A percentile compares a stretch with the other conserved stretches of the same genome.
phyloP scores from a whole-genome alignment of 495 filamentous ascomycete species.

The Daldinia concentrica region DNA sequence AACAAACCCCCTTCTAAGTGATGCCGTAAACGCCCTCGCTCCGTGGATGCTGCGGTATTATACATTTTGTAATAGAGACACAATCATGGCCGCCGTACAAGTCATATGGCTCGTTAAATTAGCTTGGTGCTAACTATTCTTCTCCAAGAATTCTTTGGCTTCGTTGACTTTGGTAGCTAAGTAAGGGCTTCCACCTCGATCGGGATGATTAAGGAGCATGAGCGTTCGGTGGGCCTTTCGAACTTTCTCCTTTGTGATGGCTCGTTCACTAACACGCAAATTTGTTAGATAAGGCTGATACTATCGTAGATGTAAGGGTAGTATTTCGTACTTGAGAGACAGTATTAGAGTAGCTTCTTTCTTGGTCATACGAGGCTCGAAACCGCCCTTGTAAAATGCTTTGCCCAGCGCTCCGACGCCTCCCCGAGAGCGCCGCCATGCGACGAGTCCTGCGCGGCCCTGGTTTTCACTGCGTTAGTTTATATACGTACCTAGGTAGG shows the following conservation, averaged over 20 bases:
- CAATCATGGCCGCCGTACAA: constrained; percentile 1
- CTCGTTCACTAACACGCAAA: constrained; percentile 71
- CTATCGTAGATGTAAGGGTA: background rate
- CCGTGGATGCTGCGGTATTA: constrained; percentile 43
- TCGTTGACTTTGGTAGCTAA: constrained; percentile 97
- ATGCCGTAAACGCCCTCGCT: constrained; percentile 46
- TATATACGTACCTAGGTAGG: background rate
- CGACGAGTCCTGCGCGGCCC: constrained; percentile 92
- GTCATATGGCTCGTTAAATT: background rate
- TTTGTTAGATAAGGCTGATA: constrained; percentile 13
- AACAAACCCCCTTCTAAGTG: constrained; percentile 18
- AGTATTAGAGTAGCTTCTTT: constrained; percentile 92
- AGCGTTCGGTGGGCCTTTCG: constrained; percentile 95
- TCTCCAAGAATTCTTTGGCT: constrained; percentile 95
- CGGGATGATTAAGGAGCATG: constrained; percentile 98
- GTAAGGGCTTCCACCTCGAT: constrained; percentile 96
- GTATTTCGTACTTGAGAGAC: constrained; percentile 77
- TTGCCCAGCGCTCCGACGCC: constrained; percentile 81
- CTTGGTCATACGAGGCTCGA: constrained; percentile 91
- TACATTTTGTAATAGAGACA: constrained; percentile 22
- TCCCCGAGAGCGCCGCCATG: constrained; percentile 82
- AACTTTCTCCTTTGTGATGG: constrained; percentile 87
- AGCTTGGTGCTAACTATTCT: constrained; percentile 52
- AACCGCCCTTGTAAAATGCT: constrained; percentile 96
- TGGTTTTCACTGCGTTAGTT: constrained; percentile 45